These are phyloP conservation scores for Colletotrichum filicis DNA, from an alignment of 2,329 filamentous ascomycete genomes.

Conservation along the genomic window DNA sequence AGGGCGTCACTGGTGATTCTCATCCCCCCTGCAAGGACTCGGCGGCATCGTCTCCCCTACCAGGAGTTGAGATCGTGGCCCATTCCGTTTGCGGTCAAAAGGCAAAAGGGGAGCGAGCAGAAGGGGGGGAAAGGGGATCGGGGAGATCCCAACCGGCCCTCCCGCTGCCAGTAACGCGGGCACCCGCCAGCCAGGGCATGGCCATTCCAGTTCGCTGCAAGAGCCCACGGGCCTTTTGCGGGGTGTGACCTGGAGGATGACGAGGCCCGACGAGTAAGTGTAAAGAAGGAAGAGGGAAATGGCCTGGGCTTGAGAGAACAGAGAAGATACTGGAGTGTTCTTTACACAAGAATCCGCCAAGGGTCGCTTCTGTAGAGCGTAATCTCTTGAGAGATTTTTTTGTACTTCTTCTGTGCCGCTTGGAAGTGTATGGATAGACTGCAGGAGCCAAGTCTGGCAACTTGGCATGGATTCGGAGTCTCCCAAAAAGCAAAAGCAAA, in stretches of 20 bases:
- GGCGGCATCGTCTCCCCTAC: neutral
- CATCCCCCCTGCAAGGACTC: neutral
- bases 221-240: constrained; percentile 17
- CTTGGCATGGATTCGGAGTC: neutral
- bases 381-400: neutral
- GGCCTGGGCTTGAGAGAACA: neutral
- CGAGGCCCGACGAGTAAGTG: neutral
- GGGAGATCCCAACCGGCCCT: constrained; percentile 24
- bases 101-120: neutral
- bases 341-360: neutral
- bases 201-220: neutral
- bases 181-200: neutral
- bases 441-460: neutral
- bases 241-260: neutral
- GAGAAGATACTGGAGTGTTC: neutral
- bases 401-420: neutral
- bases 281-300: neutral
- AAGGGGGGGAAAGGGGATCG: neutral
- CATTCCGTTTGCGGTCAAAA: constrained; percentile 10
- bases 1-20: neutral
- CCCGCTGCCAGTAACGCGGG: constrained; percentile 9
- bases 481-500: neutral
- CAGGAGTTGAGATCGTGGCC: constrained; percentile 6
- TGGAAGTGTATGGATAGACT: neutral
- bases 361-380: neutral